Percentiles rank a stretch among this genome's conserved stretches.
Conservation (phyloP, 2,329 filamentous ascomycete genomes). For the Penicillium sp. region DNA sequence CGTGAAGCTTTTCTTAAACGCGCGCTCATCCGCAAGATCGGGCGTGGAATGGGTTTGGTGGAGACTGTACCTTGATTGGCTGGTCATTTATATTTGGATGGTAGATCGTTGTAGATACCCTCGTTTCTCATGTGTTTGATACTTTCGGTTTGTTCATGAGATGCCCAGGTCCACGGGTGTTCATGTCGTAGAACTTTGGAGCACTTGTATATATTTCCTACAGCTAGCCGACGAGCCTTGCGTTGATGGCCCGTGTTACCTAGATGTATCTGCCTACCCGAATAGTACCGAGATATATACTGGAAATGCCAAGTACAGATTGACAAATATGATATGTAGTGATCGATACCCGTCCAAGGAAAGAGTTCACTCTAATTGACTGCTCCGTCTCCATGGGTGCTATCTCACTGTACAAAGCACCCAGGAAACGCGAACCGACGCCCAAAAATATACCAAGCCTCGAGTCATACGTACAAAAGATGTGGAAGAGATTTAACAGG, state of each 20-base stretch:
- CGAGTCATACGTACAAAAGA: constrained; percentile 26
- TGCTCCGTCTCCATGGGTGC: constrained; percentile 12
- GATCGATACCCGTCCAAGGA: neutral
- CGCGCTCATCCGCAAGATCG: constrained; percentile 45
- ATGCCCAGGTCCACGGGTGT: neutral
- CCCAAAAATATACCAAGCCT: constrained; percentile 16
- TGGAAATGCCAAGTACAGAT: too few species aligned
- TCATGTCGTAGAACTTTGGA: neutral
- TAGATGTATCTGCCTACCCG: too few species aligned
- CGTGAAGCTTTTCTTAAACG: constrained; percentile 47
- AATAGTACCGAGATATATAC: too few species aligned
- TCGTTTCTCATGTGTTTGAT: neutral
- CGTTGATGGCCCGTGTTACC: too few species aligned
- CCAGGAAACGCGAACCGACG: constrained; percentile 9
- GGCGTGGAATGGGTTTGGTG: constrained; percentile 43
- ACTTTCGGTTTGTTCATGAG: neutral
- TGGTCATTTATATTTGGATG: neutral
- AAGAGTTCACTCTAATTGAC: constrained; percentile 13
- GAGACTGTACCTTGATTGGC: constrained; percentile 11
- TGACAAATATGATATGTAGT: too few species aligned
- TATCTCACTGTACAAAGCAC: constrained; percentile 23
- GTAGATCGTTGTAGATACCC: constrained; percentile 13
- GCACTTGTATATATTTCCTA: neutral
- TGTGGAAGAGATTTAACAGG: constrained; percentile 5
- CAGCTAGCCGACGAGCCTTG: too few species aligned